phyloP scores from a whole-genome alignment of 768 basidiomycete species.

The Trametes meyenii region DNA sequence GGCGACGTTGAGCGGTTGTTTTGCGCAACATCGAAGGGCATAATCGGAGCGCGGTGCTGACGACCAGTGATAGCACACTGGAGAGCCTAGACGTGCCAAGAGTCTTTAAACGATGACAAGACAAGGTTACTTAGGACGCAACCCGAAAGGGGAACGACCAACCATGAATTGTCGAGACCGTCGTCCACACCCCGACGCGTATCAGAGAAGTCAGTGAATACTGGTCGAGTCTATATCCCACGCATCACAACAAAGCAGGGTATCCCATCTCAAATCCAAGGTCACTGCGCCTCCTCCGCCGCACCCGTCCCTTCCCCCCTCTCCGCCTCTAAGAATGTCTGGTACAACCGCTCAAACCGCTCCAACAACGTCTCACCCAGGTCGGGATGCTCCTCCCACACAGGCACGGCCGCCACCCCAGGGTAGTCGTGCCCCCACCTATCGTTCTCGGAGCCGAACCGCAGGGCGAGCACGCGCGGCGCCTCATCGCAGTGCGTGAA shows the following conservation, averaged over 20 bases:
- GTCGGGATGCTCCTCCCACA: slow-evolving; percentile 52
- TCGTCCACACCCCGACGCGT: too few species aligned
- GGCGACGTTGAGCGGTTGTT: too few species aligned
- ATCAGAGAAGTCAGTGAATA: too few species aligned
- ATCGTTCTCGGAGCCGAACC: slow-evolving; percentile 59
- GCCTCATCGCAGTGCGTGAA: slow-evolving; percentile 13
- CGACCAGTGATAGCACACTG: too few species aligned
- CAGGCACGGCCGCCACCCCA: slow-evolving; percentile 48
- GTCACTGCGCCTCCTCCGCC: not conserved
- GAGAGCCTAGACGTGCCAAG: too few species aligned
- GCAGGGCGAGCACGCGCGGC: slow-evolving; percentile 33
- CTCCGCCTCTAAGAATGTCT: slow-evolving; percentile 37
- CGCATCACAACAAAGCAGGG: not conserved
- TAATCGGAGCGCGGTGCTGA: too few species aligned
- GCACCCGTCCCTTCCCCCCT: not conserved
- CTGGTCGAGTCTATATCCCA: not conserved
- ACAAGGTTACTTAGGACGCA: too few species aligned
- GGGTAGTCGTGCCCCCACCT: slow-evolving; percentile 59
- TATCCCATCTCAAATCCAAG: not conserved
- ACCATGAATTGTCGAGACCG: too few species aligned
- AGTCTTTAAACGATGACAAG: too few species aligned
- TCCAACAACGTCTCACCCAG: slow-evolving; percentile 52
- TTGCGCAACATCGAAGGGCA: too few species aligned
- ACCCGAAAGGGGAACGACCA: too few species aligned
- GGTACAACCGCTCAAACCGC: slow-evolving; percentile 59